Conservation (phyloP, 2,329 filamentous ascomycete genomes). For the Rhinocladiella mackenziei region DNA sequence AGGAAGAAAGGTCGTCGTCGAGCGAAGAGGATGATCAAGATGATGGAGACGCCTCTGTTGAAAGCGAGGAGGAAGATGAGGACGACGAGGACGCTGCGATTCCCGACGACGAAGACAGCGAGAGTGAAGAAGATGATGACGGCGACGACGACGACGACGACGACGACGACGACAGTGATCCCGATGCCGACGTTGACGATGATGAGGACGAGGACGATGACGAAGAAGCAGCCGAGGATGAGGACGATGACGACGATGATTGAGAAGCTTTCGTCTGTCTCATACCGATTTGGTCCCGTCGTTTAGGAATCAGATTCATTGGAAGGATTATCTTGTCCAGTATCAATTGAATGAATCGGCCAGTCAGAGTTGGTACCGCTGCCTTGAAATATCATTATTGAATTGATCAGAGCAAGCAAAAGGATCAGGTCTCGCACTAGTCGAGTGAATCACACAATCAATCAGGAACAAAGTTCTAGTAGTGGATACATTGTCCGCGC, state of each 20-base stretch:
- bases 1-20: conserved; percentile 6
- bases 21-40: conserved; percentile 2
- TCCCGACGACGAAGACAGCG: conserved; percentile 9
- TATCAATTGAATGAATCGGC: too few relatives aligned
- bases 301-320: too few relatives aligned
- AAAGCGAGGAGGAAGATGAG: conserved; percentile 8
- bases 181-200: conserved; percentile 11
- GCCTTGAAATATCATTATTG: too few relatives aligned
- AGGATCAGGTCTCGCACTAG: too few relatives aligned
- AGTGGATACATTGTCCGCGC: too few relatives aligned
- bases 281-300: too few relatives aligned
- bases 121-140: conserved; percentile 9
- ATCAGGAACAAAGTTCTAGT: too few relatives aligned
- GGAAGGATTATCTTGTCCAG: too few relatives aligned
- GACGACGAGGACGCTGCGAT: conserved; percentile 11
- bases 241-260: conserved; percentile 6
- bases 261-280: too few relatives aligned
- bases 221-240: conserved; percentile 12
- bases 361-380: too few relatives aligned
- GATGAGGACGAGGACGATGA: conserved; percentile 15
- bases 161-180: conserved; percentile 8
- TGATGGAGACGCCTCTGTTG: conserved; percentile 10
- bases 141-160: conserved; percentile 17
- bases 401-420: too few relatives aligned
- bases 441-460: too few relatives aligned